Evolutionary conservation across 768 basidiomycete genomes (phyloP).

Genomic region (Lactarius hengduanensis): DNA sequence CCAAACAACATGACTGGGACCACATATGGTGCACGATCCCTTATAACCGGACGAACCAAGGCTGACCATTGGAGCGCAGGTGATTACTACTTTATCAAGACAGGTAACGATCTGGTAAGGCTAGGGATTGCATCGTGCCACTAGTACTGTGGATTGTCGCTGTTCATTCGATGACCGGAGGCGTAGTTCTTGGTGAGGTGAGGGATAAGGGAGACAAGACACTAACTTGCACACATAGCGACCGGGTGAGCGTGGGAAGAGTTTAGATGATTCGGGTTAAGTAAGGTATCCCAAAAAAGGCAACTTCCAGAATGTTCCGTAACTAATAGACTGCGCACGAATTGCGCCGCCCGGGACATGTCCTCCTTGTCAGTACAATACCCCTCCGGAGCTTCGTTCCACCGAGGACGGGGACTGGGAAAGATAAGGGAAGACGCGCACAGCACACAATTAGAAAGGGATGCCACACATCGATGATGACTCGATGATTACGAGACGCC

Average conservation of each 20-base stretch:
- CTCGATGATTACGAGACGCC: not conserved
- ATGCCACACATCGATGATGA: not conserved
- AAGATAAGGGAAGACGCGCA: not conserved
- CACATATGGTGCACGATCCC: constrained; percentile 46
- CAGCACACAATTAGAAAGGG: not conserved
- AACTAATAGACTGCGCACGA: not conserved
- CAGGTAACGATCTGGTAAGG: constrained; percentile 51
- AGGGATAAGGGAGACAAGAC: not conserved
- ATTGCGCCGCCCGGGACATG: not conserved
- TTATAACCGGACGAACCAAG: not conserved
- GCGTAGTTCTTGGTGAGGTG: not conserved
- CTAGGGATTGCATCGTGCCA: constrained; percentile 45
- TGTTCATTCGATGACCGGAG: not conserved
- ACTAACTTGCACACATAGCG: too few species aligned
- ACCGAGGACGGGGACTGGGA: not conserved
- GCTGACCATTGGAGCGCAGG: constrained; percentile 37
- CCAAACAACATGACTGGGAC: constrained; percentile 61
- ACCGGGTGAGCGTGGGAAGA: not conserved
- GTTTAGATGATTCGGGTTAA: not conserved
- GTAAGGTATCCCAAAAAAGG: constrained; percentile 1
- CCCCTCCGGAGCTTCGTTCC: not conserved
- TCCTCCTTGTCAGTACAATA: not conserved
- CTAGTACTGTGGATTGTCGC: not conserved
- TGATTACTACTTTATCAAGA: constrained; percentile 61
- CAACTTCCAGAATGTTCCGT: constrained; percentile 18